phyloP scores from a whole-genome alignment of 2,329 filamentous ascomycete species.

The Aotearoamyces nothofagi region DNA sequence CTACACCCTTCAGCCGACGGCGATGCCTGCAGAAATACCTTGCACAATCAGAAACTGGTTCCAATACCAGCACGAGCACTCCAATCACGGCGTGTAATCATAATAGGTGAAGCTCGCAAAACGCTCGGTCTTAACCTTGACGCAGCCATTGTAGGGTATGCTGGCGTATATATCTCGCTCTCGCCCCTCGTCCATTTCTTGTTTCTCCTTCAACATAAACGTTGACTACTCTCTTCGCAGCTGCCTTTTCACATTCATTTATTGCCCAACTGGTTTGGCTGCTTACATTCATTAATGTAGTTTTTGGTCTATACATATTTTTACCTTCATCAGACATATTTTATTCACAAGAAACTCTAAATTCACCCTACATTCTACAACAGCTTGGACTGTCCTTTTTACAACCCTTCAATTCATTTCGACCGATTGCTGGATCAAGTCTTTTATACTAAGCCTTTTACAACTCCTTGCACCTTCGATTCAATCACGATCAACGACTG shows the following conservation, averaged over 20 bases:
- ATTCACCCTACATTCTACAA: conserved; percentile 7
- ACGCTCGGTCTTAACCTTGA: not conserved
- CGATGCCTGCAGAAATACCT: too few relatives aligned
- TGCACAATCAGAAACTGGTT: conserved; percentile 21
- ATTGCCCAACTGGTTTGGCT: conserved; percentile 36
- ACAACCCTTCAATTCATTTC: too few relatives aligned
- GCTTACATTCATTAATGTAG: conserved; percentile 32
- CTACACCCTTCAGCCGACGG: too few relatives aligned
- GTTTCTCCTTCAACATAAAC: conserved; percentile 17
- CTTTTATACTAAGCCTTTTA: too few relatives aligned
- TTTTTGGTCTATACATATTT: too few relatives aligned
- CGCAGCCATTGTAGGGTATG: not conserved
- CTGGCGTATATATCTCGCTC: conserved; percentile 3
- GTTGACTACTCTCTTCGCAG: conserved; percentile 20
- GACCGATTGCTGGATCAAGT: too few relatives aligned
- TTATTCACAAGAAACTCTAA: too few relatives aligned
- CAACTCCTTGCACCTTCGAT: too few relatives aligned
- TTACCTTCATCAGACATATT: too few relatives aligned
- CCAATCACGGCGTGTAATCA: conserved; percentile 6
- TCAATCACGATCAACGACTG: conserved; percentile 14
- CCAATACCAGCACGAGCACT: conserved; percentile 13
- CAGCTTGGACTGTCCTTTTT: conserved; percentile 26
- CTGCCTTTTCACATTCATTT: conserved; percentile 27
- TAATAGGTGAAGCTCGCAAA: not conserved
- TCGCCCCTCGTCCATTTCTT: conserved; percentile 9